Evolutionary conservation across 2,329 filamentous ascomycete genomes (phyloP), one percentile per base, ranked within the genome.

Genomic region (Penicillium sp.): DNA sequence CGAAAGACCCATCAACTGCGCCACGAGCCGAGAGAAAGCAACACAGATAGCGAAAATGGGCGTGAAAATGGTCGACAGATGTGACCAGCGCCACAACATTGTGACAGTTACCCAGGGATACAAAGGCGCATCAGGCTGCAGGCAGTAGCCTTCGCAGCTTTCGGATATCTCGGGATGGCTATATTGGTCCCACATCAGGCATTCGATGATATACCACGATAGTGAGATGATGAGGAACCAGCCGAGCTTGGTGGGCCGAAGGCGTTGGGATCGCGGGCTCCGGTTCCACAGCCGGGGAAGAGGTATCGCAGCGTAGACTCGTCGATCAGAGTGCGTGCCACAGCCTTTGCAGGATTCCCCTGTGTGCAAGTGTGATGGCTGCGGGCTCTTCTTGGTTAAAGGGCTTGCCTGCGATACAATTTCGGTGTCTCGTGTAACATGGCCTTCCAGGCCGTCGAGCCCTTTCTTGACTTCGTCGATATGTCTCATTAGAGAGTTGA

Each of bases 81-180:
- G 73, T 17, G 74, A 73, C 78, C 77, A 79, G 25, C 78, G 76
- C 70, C 71, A 82, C 3, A 84, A 57, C 66, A 86, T 76, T 3
- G 82, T 85, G 3, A 82, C 81, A 6, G 84, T 75, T 6, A 84
- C 82, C 59, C 79, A 83, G 0, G 84, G 84, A 50, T 79, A 83
- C 23, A 73, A 66, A 0, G 84, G 84, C 10, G 82, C 82, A 60
- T 83, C 73, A 21, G 77, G 77, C 43, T 78, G 73, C 35, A 83
- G 73, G 53, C 81, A 82, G 58, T 79, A 82, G 23, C 79, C 80
- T 36, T 76, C 70, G 62, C 83, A 84, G 8, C 66, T 74, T 13
- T 72, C 63, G 5, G 82, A 79, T 58, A 82, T 79, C 8, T 72
- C 61, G 3, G 79, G 80, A 48, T 83, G 80, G 66, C 81, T 83